These are phyloP conservation scores for Fusarium tricinctum DNA, from an alignment of 2,329 filamentous ascomycete species.

Conservation along the genomic window DNA sequence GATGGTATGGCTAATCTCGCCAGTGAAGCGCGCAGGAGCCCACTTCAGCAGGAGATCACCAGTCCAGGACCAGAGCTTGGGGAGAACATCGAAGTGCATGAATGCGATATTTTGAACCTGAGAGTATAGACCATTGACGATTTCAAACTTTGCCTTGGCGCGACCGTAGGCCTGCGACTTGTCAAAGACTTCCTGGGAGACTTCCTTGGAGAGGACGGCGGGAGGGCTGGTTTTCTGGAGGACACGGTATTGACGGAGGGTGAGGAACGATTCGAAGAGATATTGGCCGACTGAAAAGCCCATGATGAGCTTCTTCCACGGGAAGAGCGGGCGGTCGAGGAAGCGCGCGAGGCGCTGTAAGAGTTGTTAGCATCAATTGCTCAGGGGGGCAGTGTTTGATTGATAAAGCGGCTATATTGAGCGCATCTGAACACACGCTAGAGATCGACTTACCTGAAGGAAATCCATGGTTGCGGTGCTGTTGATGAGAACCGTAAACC, in stretches of 20 bases:
- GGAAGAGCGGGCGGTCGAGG: conserved; percentile 92
- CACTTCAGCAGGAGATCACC: conserved; percentile 81
- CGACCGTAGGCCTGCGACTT: conserved; percentile 97
- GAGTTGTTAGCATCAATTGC: conserved; percentile 39
- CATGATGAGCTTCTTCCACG: conserved; percentile 97
- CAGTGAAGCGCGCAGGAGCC: conserved; percentile 82
- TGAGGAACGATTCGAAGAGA: conserved; percentile 89
- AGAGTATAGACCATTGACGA: conserved; percentile 84
- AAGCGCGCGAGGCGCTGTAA: conserved; percentile 79
- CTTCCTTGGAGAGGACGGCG: conserved; percentile 88
- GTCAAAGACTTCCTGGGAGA: conserved; percentile 91
- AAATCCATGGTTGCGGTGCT: conserved; percentile 59
- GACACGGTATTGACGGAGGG: conserved; percentile 89
- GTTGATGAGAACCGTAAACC: conserved; percentile 38
- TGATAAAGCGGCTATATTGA: neutral
- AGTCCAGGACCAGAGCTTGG: conserved; percentile 88
- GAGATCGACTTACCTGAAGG: conserved; percentile 57
- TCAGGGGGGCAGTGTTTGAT: neutral
- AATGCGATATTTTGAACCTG: conserved; percentile 91
- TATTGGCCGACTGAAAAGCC: conserved; percentile 95
- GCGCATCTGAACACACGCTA: neutral
- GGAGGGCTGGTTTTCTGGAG: conserved; percentile 84
- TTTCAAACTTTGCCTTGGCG: conserved; percentile 91
- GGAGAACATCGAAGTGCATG: conserved; percentile 91
- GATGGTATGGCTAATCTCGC: conserved; percentile 94